Evolutionary conservation across 1,284 basidiomycete genomes (phyloP), one percentile per base, ranked within the genome.

Genomic region (Sporisorium scitamineum): DNA sequence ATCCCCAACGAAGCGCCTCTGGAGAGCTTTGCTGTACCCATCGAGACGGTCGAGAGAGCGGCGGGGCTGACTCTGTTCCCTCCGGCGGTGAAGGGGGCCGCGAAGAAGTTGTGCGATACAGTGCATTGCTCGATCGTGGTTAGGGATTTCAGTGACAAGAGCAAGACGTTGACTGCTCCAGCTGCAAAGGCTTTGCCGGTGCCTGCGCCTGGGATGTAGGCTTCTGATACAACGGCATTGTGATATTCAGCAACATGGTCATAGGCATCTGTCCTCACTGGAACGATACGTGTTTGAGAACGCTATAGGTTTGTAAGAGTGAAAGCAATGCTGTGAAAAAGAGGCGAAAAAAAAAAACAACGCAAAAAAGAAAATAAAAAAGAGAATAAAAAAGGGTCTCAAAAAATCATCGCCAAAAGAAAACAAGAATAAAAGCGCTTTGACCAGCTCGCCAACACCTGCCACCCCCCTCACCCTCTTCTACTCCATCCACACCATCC

Each of bases 31-130:
- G 78, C 65, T 13, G 74, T 81, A 26, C 80, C 81, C n/a, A 93
- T 97, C 61, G 95, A 97, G 66, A 89, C 91, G 0, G 94, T 99
- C 44, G 97, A 99, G 87, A 90, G 91, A 27, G 93, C 94, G 5
- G 92, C 96, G 0, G 96, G 96, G 0, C 88, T 99, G 54, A 91
- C 90, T 1, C 88, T 99, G 37, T 95, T 99, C 88, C 94, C 95
- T 1, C 91, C 93, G 47, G 89, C 90, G 31, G 87, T 98, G 81
- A 97, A 96, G 86, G 76, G 86, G 24, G 87, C 88, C n/a, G 91
- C 94, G 11, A 94, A 91, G 82, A 92, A 93, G 81, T 92, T 99
- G 52, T 99, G 96, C 88, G 75, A 79, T 26, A 72, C 80, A 11
- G 79, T 81, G 26, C 52, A 75, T 48, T 85, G 84, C 57, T 61